Evolutionary conservation across 1,284 basidiomycete species (phyloP).

Genomic region (Apiotrichum sp.): DNA sequence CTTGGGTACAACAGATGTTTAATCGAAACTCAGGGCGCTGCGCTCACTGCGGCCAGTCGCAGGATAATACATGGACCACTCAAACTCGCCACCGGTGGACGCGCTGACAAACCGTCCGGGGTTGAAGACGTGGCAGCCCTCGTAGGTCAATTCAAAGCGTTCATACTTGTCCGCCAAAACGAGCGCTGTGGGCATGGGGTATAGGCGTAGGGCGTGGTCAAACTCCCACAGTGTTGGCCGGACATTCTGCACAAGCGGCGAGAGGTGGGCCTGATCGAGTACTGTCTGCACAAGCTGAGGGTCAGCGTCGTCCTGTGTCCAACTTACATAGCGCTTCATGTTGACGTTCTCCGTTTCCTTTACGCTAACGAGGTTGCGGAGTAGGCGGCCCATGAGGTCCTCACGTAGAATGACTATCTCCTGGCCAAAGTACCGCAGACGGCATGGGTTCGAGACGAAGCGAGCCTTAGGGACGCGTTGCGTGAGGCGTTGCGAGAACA

Average conservation of each 20-base stretch:
- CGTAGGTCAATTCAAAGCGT: constrained; percentile 92
- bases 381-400: constrained; percentile 87
- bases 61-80: constrained; percentile 84
- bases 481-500: constrained; percentile 63
- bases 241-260: constrained; percentile 72
- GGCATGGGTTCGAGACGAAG: constrained; percentile 87
- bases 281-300: constrained; percentile 83
- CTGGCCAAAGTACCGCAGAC: constrained; percentile 90
- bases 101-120: constrained; percentile 77
- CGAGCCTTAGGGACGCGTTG: constrained; percentile 67
- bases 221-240: constrained; percentile 86
- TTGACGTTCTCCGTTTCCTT: constrained; percentile 72
- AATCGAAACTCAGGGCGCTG: constrained; percentile 25
- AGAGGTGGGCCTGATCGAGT: constrained; percentile 84
- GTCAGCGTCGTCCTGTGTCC: not conserved
- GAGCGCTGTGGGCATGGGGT: constrained; percentile 89
- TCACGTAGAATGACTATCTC: constrained; percentile 93
- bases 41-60: constrained; percentile 43
- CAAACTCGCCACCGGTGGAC: constrained; percentile 55
- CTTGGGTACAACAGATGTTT: not conserved
- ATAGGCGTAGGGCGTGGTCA: constrained; percentile 86
- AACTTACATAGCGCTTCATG: constrained; percentile 75
- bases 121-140: constrained; percentile 98
- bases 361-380: constrained; percentile 81
- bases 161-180: constrained; percentile 96